Base-by-base conservation (phyloP, 768 basidiomycete species). In the Lactarius evosmus region DNA sequence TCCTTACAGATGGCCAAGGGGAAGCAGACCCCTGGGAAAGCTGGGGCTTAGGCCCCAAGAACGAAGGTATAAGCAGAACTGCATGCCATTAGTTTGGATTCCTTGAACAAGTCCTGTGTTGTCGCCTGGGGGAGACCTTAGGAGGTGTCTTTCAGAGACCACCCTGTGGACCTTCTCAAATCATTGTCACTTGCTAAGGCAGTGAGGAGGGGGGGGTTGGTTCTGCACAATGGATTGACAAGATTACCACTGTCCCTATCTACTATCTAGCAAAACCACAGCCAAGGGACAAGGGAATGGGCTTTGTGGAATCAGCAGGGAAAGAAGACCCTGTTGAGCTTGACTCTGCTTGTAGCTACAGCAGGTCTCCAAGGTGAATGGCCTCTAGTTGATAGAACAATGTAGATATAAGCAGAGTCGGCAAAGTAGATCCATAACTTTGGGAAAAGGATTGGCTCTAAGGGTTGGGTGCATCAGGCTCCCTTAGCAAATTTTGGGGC, bases 251-350 rank as follows among this genome's bases (percentile, higher is more conserved):
- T 77, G 75, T 76, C 74, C 76, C 77, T 78, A 77, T 75, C 74
- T 78, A 77, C 77, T 78, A 76, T 77, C 75, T 75, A 78, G 76
- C 73, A 72, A 78, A 78, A 78, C 77, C 76, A 78, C 77, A 78
- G 77, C 78, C 62, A 63, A 63, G 62, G n/a, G n/a, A n/a, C n/a
- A n/a, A n/a, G n/a, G 71, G 72, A 73, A 73, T 67, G 70, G 70
- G 71, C 62, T 63, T 65, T 59, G 63, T 33, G 32, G 40, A 63
- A 60, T 79, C 77, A 81, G 82, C 80, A 80, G 85, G 85, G 83
- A 85, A 86, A 85, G 85, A 86, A 85, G 85, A 86, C 84, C 85
- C 85, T 86, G 85, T 85, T 86, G 85, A 86, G 85, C 85, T 86
- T 87, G 85, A 87, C 85, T 87, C 85, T 87, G 86, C 85, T 87